phyloP scores from a whole-genome alignment of 1,284 basidiomycete species.

The Mixia osmundae region DNA sequence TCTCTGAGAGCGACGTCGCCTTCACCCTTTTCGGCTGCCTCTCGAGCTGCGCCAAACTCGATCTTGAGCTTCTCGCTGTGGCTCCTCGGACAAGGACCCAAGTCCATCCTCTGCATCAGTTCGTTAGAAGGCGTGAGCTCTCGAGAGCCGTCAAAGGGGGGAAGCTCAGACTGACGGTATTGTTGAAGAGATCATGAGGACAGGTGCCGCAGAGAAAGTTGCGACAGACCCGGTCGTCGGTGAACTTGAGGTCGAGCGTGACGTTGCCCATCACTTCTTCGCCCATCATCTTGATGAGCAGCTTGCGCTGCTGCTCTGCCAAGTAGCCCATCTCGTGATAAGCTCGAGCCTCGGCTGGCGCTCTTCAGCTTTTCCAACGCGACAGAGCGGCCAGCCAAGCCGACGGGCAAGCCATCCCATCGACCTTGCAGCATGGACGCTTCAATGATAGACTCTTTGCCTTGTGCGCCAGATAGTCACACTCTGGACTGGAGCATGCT shows the following conservation, averaged over 20 bases:
- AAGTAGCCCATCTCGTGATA: too few species aligned
- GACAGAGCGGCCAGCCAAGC: too few species aligned
- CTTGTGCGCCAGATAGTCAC: too few species aligned
- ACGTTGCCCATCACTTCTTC: conserved; percentile 95
- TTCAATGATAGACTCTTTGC: too few species aligned
- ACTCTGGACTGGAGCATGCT: too few species aligned
- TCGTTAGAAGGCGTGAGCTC: not conserved
- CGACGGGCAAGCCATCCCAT: too few species aligned
- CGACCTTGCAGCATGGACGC: too few species aligned
- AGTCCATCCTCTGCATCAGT: conserved; percentile 98
- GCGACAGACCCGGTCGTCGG: conserved; percentile 94
- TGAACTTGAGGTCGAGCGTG: conserved; percentile 79
- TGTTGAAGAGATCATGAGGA: conserved; percentile 90
- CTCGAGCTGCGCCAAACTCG: conserved; percentile 58
- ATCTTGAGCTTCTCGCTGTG: conserved; percentile 86
- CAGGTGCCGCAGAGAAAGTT: conserved; percentile 97
- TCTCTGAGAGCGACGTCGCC: conserved; percentile 31
- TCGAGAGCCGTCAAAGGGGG: not conserved
- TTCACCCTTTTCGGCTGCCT: conserved; percentile 17
- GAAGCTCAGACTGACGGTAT: conserved; percentile 48
- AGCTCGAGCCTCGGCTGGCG: too few species aligned
- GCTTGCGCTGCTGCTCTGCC: conserved; percentile 74
- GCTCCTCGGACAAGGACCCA: conserved; percentile 89
- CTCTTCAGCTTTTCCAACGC: too few species aligned
- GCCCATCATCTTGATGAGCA: conserved; percentile 38